Evolutionary conservation across 2,329 filamentous ascomycete genomes (phyloP), one percentile per base, ranked within the genome.

Genomic region (Aspergillus novoparasiticus): DNA sequence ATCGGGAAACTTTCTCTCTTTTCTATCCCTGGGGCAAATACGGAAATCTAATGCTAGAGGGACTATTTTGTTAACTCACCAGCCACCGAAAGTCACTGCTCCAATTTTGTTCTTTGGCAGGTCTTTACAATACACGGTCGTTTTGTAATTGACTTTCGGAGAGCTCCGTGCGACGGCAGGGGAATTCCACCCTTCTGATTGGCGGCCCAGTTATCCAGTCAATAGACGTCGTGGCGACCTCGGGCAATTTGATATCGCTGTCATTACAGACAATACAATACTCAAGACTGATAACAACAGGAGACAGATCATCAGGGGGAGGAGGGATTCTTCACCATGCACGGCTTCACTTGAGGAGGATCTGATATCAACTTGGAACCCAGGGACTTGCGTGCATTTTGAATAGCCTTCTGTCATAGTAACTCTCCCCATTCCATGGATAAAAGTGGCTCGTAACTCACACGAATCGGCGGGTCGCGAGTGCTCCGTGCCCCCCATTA

Each of bases 121-220:
- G 14, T 12, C n/a, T 16, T 60, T 60, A 61, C 63, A 65, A 60
- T 59, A 63, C 60, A n/a, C 34, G 60, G 36, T 55, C 26, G 39
- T 51, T 53, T 54, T 43, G 63, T 54, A 63, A 63, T 60, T 60
- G 61, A 56, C 48, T 65, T 63, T 62, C 61, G 57, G 57, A 45
- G 63, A 62, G 60, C 57, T 57, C 63, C 63, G 63, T 62, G 60
- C 60, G 63, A 58, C 50, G 57, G 54, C 57, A 51, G 30, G 53
- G 41, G 21, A 21, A 43, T 63, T 34, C 48, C 30, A 19, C 28
- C 3, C 4, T 30, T 36, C n/a, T 65, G 57, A 65, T 66, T 65
- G 64, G 64, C 59, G 62, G 64, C 39, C 19, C 6, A 10, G 1
- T 3, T 10, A 45, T 41, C 61, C 64, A 50, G 55, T 51, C 56